Evolutionary conservation across 768 basidiomycete genomes (phyloP).

Genomic region (Macrolepiota albuminosa): DNA sequence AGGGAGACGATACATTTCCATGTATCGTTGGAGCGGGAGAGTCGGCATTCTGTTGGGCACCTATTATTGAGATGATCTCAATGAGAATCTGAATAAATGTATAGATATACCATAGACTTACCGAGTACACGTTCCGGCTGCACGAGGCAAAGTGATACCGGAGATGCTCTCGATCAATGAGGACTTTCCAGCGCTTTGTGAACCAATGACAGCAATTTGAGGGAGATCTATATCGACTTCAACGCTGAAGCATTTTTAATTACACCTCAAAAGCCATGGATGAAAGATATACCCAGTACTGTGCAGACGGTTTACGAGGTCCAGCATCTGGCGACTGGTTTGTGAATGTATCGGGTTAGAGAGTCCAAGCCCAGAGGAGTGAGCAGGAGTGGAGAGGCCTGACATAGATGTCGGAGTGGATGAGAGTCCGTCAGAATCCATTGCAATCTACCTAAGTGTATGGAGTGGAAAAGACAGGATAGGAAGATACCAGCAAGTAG

Average conservation of each 20-base stretch:
- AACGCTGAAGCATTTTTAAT: slow-evolving; percentile 37
- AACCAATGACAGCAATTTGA: slow-evolving; percentile 68
- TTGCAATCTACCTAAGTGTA: neutral
- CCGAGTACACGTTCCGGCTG: slow-evolving; percentile 76
- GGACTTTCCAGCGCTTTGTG: slow-evolving; percentile 72
- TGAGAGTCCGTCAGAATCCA: neutral
- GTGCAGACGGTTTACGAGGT: slow-evolving; percentile 49
- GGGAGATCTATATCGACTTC: slow-evolving; percentile 70
- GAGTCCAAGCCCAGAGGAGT: slow-evolving; percentile 47
- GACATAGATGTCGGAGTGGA: neutral
- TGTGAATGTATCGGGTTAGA: slow-evolving; percentile 33
- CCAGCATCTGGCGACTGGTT: slow-evolving; percentile 43
- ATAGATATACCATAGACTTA: slow-evolving; percentile 16
- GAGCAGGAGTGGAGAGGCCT: neutral
- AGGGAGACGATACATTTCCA: slow-evolving; percentile 54
- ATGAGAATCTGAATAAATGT: neutral
- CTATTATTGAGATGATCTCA: slow-evolving; percentile 20
- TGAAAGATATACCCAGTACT: slow-evolving; percentile 42
- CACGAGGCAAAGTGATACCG: slow-evolving; percentile 64
- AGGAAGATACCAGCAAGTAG: neutral
- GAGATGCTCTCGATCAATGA: slow-evolving; percentile 77
- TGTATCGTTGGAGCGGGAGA: slow-evolving; percentile 30
- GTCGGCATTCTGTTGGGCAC: slow-evolving; percentile 55
- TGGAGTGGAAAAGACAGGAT: neutral
- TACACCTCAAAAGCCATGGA: neutral